These are phyloP conservation scores for Ascochyta clinopodiicola DNA, from an alignment of 2,329 filamentous ascomycete species.

Conservation along the genomic window DNA sequence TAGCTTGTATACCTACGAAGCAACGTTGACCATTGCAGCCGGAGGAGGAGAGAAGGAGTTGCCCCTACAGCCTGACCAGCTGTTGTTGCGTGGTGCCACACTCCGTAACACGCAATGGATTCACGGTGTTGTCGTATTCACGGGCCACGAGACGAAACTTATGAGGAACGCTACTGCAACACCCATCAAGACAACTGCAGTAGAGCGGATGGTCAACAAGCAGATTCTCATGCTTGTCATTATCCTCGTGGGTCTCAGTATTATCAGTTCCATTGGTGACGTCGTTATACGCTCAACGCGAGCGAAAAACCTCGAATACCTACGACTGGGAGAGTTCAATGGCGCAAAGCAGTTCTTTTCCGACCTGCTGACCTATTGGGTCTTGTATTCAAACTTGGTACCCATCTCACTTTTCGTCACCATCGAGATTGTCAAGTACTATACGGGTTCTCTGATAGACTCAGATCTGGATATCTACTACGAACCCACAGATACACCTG, in stretches of 20 bases:
- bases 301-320: constrained; percentile 71
- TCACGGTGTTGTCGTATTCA: constrained; percentile 94
- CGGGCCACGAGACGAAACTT: constrained; percentile 96
- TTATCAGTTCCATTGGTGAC: constrained; percentile 91
- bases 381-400: constrained; percentile 93
- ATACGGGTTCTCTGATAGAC: constrained; percentile 96
- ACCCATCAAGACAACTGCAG: constrained; percentile 96
- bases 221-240: constrained; percentile 89
- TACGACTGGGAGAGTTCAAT: constrained; percentile 67
- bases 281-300: constrained; percentile 74
- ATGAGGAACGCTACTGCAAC: constrained; percentile 98
- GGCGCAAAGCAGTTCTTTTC: constrained; percentile 84
- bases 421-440: constrained; percentile 97
- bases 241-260: constrained; percentile 82
- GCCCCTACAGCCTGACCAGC: constrained; percentile 86
- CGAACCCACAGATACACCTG: constrained; percentile 91
- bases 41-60: constrained; percentile 94
- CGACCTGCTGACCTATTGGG: constrained; percentile 98
- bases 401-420: constrained; percentile 98
- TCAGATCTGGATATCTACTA: constrained; percentile 98
- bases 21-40: constrained; percentile 87
- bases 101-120: constrained; percentile 97
- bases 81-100: constrained; percentile 90
- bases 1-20: constrained; percentile 97
- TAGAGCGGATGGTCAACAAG: constrained; percentile 91